phyloP scores from a whole-genome alignment of 805 yeast genomes.

The Yarrowia sp. region DNA sequence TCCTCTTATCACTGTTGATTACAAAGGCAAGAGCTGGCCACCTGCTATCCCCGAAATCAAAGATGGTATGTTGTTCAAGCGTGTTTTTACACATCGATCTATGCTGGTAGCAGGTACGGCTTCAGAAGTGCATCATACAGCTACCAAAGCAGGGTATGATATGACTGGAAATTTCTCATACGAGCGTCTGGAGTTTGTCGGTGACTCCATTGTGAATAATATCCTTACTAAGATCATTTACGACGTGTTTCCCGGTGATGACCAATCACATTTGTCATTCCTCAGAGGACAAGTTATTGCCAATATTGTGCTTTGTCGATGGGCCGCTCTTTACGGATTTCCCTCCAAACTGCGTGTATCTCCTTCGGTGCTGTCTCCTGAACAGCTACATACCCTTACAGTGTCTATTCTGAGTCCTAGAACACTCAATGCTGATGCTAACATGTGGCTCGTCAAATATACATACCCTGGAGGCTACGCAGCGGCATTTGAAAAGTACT shows the following conservation, averaged over 20 bases:
- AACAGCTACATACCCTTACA: slow-evolving; percentile 1
- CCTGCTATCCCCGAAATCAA: slow-evolving; percentile 71
- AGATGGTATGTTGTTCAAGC: slow-evolving; percentile 55
- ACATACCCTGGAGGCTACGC: slow-evolving; percentile 10
- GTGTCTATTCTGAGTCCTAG: slow-evolving; percentile 2
- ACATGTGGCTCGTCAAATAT: slow-evolving; percentile 19
- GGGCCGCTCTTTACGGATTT: slow-evolving; percentile 62
- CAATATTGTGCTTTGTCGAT: slow-evolving; percentile 67
- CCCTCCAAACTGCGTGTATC: background rate
- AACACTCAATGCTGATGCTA: background rate
- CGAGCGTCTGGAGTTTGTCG: slow-evolving; percentile 85
- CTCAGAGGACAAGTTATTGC: slow-evolving; percentile 69
- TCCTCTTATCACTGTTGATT: background rate
- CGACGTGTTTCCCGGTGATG: slow-evolving; percentile 60
- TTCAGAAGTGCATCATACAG: slow-evolving; percentile 50
- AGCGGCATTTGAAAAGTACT: background rate
- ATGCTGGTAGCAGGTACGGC: slow-evolving; percentile 32
- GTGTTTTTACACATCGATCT: slow-evolving; percentile 83
- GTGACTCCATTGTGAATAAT: slow-evolving; percentile 79
- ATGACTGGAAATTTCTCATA: slow-evolving; percentile 62
- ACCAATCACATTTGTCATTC: slow-evolving; percentile 78
- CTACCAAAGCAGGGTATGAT: background rate
- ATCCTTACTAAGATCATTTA: slow-evolving; percentile 69
- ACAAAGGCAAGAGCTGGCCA: slow-evolving; percentile 43
- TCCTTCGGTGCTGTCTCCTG: slow-evolving; percentile 43